Evolutionary conservation across 345 rosid genomes (phyloP), one percentile per base, ranked within the genome.

Genomic region (Diplotaxis tenuifolia): DNA sequence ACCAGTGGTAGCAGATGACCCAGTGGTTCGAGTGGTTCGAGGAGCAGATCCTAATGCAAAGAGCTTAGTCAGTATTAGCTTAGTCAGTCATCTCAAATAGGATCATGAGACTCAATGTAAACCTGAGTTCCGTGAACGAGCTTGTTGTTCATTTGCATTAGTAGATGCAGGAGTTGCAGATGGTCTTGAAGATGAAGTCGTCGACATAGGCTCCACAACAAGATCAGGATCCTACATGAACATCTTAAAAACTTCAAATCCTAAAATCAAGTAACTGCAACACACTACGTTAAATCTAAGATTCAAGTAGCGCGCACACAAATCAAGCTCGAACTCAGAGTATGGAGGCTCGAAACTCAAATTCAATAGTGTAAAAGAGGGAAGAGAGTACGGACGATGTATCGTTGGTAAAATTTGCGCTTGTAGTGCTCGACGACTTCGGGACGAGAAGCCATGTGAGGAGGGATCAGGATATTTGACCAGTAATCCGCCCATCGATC

Each of bases 331-430:
- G 16, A 56, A 42, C 21, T 29, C 21, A 0, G 10, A 59, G 56
- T 19, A 1, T 16, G 70, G 69, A 64, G 62, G 27, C 12, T 2
- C n/a, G 18, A 34, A 4, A 52, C 31, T 27, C 18, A 40, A 29
- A 27, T 7, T 28, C 10, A 20, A 31, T 55, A 64, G 55, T 31
- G 9, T 0, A 7, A 4, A 10, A 34, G 65, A 29, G 16, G 29
- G 36, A 14, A 11, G 28, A 68, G 1, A 53, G 58, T 64, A 70
- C 85, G 67, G 59, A 95, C 97, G 75, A 86, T 81, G 81, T 31
- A 92, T 9, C 99, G 97, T 78, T 92, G 99, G 78, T 95, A 95
- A 87, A 92, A 95, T 80, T 95, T 95, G 89, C 85, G 91, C 85
- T 92, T 95, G 85, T 75, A 92, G 79, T 92, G 99, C 23, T 85